phyloP scores from a whole-genome alignment of 192 early-diverging fungal genomes.

The Entophlyctis helioformis region DNA sequence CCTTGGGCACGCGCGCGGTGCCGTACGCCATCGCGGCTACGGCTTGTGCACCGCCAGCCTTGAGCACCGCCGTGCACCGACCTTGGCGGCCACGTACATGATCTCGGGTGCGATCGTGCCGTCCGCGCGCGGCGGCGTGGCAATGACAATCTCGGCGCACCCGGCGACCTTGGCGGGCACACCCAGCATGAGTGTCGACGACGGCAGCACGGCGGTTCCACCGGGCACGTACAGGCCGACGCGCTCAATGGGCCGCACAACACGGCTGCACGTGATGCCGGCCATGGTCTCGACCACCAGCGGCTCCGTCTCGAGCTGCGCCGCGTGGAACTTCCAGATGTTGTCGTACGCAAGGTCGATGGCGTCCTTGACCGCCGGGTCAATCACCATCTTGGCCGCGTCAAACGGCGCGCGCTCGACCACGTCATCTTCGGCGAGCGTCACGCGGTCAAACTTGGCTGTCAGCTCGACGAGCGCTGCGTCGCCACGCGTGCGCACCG shows the following conservation, averaged over 20 bases:
- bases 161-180: slow-evolving; percentile 96
- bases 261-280: slow-evolving; percentile 87
- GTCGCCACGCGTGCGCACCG: slow-evolving; percentile 76
- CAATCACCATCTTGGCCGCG: slow-evolving; percentile 18
- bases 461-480: slow-evolving; percentile 74
- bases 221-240: slow-evolving; percentile 98
- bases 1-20: slow-evolving; percentile 90
- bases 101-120: slow-evolving; percentile 91
- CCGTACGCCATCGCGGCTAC: slow-evolving; percentile 99
- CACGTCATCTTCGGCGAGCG: slow-evolving; percentile 40
- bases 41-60: slow-evolving; percentile 96
- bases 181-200: slow-evolving; percentile 91
- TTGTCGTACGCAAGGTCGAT: slow-evolving; percentile 96
- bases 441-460: slow-evolving; percentile 78
- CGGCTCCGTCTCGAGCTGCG: slow-evolving; percentile 63
- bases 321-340: slow-evolving; percentile 83
- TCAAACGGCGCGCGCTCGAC: slow-evolving; percentile 81
- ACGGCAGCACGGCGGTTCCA: slow-evolving; percentile 92
- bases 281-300: slow-evolving; percentile 94
- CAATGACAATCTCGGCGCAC: slow-evolving; percentile 89
- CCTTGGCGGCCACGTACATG: slow-evolving; percentile 94
- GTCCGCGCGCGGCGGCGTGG: slow-evolving; percentile 85
- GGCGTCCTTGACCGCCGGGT: slow-evolving; percentile 54
- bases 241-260: slow-evolving; percentile 85
- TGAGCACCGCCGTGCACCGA: slow-evolving; percentile 83